Conservation (phyloP, 2,329 filamentous ascomycete genomes). For the Penicillium crustosum region DNA sequence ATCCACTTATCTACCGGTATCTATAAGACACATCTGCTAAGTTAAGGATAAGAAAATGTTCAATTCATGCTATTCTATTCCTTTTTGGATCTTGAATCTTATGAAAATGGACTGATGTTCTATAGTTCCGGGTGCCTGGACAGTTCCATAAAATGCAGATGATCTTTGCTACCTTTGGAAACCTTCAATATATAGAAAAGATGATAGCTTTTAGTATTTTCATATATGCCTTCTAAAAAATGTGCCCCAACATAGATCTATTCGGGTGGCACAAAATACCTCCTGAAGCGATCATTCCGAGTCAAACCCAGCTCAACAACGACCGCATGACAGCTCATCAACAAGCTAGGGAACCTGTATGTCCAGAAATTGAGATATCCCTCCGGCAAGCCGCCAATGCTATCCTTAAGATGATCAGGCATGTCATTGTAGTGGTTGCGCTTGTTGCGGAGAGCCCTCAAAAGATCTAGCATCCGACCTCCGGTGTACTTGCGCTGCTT, state of each 20-base stretch:
- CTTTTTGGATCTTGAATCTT: not conserved
- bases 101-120: too few relatives aligned
- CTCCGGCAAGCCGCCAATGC: conserved; percentile 72
- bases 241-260: conserved; percentile 11
- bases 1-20: not conserved
- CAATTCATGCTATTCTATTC: not conserved
- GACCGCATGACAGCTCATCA: conserved; percentile 77
- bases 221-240: not conserved
- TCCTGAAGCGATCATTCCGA: conserved; percentile 42
- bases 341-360: conserved; percentile 70
- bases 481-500: conserved; percentile 96
- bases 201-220: not conserved
- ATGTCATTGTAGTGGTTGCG: conserved; percentile 98
- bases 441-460: conserved; percentile 91
- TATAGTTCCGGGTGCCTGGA: not conserved
- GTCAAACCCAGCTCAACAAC: conserved; percentile 64
- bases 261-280: conserved; percentile 42
- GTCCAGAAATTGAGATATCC: conserved; percentile 87
- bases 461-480: conserved; percentile 74
- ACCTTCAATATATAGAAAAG: not conserved
- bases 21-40: not conserved
- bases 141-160: not conserved
- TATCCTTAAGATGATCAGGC: conserved; percentile 71
- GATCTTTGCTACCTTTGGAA: too few relatives aligned
- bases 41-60: not conserved